phyloP scores from a whole-genome alignment of 345 rosid genomes.

The Erodium maritimum region DNA sequence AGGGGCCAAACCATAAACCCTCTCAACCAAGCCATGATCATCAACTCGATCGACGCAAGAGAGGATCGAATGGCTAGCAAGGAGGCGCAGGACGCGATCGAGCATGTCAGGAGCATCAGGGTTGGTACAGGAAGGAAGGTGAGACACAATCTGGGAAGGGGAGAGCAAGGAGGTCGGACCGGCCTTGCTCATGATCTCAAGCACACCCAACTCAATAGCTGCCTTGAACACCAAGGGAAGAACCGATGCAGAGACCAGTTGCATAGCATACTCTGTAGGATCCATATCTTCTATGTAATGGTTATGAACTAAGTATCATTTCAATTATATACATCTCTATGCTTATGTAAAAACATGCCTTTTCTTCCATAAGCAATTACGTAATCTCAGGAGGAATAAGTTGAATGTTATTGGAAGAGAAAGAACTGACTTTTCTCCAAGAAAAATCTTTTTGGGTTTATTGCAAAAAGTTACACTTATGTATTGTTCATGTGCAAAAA shows the following conservation, averaged over 20 bases:
- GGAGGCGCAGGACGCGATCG: constrained; percentile 31
- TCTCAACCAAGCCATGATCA: background rate
- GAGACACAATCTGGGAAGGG: constrained; percentile 21
- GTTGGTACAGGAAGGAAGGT: constrained; percentile 11
- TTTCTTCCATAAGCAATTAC: too few relatives aligned
- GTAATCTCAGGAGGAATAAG: too few relatives aligned
- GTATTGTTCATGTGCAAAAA: too few relatives aligned
- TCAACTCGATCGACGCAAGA: constrained; percentile 8
- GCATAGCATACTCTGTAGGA: constrained; percentile 20
- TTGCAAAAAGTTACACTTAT: too few relatives aligned
- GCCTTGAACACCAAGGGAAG: constrained; percentile 31
- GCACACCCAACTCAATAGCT: constrained; percentile 23
- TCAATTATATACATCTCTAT: background rate
- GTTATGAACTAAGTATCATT: background rate
- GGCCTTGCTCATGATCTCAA: constrained; percentile 21
- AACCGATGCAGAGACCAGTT: constrained; percentile 24
- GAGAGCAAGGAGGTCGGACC: constrained; percentile 27
- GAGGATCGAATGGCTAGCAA: constrained; percentile 26
- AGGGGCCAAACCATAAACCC: background rate
- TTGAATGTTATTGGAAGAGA: too few relatives aligned
- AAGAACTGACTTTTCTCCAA: too few relatives aligned
- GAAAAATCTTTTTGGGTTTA: too few relatives aligned
- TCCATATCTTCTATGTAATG: background rate
- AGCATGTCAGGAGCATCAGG: constrained; percentile 14
- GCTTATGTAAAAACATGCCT: too few relatives aligned